Evolutionary conservation across 495 filamentous ascomycete species (phyloP).

Genomic region (Talaromyces proteolyticus): DNA sequence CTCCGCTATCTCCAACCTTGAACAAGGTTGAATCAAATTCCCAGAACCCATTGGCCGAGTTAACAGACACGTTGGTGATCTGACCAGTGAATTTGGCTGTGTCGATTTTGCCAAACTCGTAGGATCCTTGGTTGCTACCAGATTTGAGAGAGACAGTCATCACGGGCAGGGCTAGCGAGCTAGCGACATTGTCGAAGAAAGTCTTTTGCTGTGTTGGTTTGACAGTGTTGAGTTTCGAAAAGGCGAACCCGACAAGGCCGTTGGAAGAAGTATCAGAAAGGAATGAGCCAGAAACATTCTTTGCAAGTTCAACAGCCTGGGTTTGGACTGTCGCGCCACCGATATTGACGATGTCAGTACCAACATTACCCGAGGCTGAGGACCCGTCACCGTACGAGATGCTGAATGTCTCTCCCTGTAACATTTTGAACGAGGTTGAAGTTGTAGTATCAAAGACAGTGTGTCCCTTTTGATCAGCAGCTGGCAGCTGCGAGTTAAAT

Average conservation of each 20-base stretch:
- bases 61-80: conserved; percentile 58
- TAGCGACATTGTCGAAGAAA: conserved; percentile 73
- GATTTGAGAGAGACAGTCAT: conserved; percentile 65
- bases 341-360: conserved; percentile 66
- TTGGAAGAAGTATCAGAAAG: conserved; percentile 53
- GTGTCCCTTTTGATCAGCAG: conserved; percentile 40
- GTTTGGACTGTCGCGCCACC: conserved; percentile 60
- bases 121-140: conserved; percentile 54
- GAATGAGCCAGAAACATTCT: conserved; percentile 57
- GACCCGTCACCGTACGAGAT: conserved; percentile 75
- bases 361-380: conserved; percentile 59
- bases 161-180: conserved; percentile 57
- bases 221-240: conserved; percentile 69
- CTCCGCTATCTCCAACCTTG: conserved; percentile 40
- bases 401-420: conserved; percentile 48
- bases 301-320: conserved; percentile 71
- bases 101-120: conserved; percentile 75
- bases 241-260: conserved; percentile 76
- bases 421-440: conserved; percentile 46
- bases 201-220: conserved; percentile 62
- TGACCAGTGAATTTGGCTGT: conserved; percentile 55
- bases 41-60: conserved; percentile 68
- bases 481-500: conserved; percentile 59
- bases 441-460: conserved; percentile 55
- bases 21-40: conserved; percentile 57